phyloP scores from a whole-genome alignment of 768 basidiomycete genomes.

The Boletales sp. region DNA sequence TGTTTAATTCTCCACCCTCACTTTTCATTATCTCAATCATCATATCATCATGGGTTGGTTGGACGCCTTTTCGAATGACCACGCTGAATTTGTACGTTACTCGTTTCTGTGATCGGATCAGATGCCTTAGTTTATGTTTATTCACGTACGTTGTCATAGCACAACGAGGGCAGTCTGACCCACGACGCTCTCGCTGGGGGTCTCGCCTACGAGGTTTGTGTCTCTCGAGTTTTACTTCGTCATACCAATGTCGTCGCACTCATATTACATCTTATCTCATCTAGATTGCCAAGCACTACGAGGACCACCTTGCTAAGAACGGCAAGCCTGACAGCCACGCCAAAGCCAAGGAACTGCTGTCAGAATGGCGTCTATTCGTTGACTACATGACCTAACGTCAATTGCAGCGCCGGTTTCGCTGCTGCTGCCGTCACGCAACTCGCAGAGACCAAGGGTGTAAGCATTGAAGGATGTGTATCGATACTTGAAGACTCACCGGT shows the following conservation, averaged over 20 bases:
- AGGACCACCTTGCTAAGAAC: slow-evolving; percentile 8
- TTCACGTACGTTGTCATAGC: slow-evolving; percentile 1
- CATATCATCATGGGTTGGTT: slow-evolving; percentile 9
- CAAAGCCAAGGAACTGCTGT: slow-evolving; percentile 20
- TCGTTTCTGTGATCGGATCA: background rate
- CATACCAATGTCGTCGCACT: no score
- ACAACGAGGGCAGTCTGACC: slow-evolving; percentile 10
- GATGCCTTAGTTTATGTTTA: background rate
- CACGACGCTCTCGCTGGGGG: slow-evolving; percentile 22
- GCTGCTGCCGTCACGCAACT: slow-evolving; percentile 5
- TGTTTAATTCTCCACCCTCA: background rate
- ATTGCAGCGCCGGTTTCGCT: slow-evolving; percentile 3
- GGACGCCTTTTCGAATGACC: background rate
- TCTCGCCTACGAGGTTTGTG: slow-evolving; percentile 16
- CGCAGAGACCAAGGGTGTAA: slow-evolving; percentile 15
- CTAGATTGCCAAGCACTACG: slow-evolving; percentile 18
- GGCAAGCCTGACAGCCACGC: slow-evolving; percentile 20
- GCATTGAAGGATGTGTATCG: background rate
- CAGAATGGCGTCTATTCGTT: background rate
- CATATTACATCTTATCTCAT: background rate
- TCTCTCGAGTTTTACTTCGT: background rate
- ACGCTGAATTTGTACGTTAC: slow-evolving; percentile 5
- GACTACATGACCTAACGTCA: background rate
- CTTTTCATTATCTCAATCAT: background rate
- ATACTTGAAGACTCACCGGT: background rate